Evolutionary conservation across 129 eudicot species (phyloP).

Genomic region (Smallanthus sonchifolius): DNA sequence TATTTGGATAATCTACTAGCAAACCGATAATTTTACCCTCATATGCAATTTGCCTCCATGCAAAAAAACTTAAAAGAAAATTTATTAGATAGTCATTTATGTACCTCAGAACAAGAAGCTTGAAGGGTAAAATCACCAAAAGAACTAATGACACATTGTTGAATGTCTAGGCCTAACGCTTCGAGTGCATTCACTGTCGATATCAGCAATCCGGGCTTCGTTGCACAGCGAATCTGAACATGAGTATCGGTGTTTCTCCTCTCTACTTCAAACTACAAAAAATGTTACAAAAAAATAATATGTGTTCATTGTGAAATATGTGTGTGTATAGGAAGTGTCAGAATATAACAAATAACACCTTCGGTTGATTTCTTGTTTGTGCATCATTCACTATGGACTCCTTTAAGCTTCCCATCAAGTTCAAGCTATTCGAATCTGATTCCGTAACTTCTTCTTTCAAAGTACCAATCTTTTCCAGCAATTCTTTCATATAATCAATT

Average conservation of each 20-base stretch:
- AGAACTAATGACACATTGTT: constrained; percentile 74
- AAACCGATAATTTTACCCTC: neutral
- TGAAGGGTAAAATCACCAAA: constrained; percentile 64
- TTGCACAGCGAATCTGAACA: constrained; percentile 56
- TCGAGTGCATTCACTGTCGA: constrained; percentile 63
- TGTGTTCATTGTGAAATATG: neutral
- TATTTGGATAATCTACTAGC: neutral
- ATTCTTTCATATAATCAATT: constrained; percentile 73
- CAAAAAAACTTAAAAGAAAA: neutral
- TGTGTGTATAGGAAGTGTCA: neutral
- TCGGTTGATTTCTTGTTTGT: constrained; percentile 47
- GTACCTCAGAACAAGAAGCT: constrained; percentile 83
- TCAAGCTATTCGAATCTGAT: constrained; percentile 27
- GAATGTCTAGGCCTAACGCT: constrained; percentile 64
- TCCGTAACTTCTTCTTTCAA: constrained; percentile 33
- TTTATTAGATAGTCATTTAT: neutral
- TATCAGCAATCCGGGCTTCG: constrained; percentile 62
- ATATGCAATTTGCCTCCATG: neutral
- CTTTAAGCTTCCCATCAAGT: constrained; percentile 28
- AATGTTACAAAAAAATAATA: neutral
- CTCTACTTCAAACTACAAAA: constrained; percentile 60
- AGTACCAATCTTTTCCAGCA: constrained; percentile 44
- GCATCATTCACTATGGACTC: constrained; percentile 42
- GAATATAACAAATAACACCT: constrained; percentile 31
- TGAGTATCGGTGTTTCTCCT: constrained; percentile 50